Evolutionary conservation across 2,329 filamentous ascomycete species (phyloP).

Genomic region (Pseudocercospora fijiensis): DNA sequence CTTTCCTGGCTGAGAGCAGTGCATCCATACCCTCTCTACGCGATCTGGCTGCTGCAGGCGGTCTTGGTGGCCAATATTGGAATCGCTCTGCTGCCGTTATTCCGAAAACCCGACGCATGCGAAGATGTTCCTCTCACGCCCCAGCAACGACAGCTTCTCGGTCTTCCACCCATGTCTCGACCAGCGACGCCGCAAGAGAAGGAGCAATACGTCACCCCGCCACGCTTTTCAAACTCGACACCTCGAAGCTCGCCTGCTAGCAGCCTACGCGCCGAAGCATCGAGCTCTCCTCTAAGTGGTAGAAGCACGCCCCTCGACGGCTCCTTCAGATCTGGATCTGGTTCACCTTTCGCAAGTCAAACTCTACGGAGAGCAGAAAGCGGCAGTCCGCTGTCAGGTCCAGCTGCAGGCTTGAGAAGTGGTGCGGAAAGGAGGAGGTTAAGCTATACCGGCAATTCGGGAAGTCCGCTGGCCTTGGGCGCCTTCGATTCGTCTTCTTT

Average conservation of each 20-base stretch:
- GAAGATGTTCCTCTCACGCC: slow-evolving; percentile 87
- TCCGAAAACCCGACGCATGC: slow-evolving; percentile 72
- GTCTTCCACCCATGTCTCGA: slow-evolving; percentile 66
- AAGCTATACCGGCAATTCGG: slow-evolving; percentile 57
- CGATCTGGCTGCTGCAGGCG: slow-evolving; percentile 53
- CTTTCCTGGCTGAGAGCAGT: slow-evolving; percentile 19
- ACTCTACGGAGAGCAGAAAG: slow-evolving; percentile 16
- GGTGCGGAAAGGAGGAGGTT: slow-evolving; percentile 52
- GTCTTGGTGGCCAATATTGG: slow-evolving; percentile 63
- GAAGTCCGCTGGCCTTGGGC: slow-evolving; percentile 51
- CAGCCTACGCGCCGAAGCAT: slow-evolving; percentile 40
- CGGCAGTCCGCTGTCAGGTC: slow-evolving; percentile 11
- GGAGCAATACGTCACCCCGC: slow-evolving; percentile 78
- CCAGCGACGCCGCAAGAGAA: slow-evolving; percentile 66
- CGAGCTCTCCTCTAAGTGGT: slow-evolving; percentile 59
- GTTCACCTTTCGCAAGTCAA: slow-evolving; percentile 11
- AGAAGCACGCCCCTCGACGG: slow-evolving; percentile 42
- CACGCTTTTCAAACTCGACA: slow-evolving; percentile 76
- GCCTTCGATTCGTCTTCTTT: slow-evolving; percentile 31
- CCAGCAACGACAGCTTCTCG: slow-evolving; percentile 81
- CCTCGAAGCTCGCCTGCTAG: slow-evolving; percentile 58
- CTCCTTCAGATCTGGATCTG: slow-evolving; percentile 24
- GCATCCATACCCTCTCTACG: slow-evolving; percentile 39
- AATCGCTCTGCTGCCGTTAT: slow-evolving; percentile 68
- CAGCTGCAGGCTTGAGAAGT: slow-evolving; percentile 14